A percentile compares a stretch with the other conserved stretches of the same genome.
These are phyloP conservation scores for Golubevia pallescens DNA, from an alignment of 1,284 basidiomycete species.

Conservation along the genomic window DNA sequence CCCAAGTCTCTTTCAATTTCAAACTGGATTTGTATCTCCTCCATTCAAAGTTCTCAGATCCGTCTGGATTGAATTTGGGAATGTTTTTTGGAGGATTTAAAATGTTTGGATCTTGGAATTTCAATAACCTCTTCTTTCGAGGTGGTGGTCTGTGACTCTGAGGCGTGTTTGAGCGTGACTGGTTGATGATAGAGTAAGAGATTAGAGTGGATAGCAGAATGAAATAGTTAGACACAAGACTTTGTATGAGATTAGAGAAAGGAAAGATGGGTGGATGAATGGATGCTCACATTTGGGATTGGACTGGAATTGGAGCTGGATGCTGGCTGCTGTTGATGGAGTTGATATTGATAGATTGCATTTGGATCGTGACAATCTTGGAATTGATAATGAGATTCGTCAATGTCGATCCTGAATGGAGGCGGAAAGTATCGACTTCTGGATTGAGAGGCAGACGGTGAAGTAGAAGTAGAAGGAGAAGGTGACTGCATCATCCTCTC, in stretches of 20 bases:
- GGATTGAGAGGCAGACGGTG: background rate
- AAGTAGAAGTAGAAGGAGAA: no score
- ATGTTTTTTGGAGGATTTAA: background rate
- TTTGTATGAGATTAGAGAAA: background rate
- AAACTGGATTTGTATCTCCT: conserved; percentile 42
- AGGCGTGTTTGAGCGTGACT: no score
- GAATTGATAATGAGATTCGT: background rate
- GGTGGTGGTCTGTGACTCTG: no score
- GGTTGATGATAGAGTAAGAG: no score
- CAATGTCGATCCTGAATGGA: background rate
- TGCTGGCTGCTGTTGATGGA: background rate
- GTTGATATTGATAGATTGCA: background rate
- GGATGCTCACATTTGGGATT: background rate
- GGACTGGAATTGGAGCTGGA: background rate
- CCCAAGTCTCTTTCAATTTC: conserved; percentile 54
- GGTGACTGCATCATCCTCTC: no score
- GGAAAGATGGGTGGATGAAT: background rate
- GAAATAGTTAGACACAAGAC: background rate
- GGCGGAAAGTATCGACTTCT: background rate
- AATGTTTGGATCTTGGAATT: no score
- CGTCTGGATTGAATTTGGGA: conserved; percentile 33
- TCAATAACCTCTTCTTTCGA: no score
- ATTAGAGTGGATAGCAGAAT: no score
- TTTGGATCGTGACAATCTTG: background rate
- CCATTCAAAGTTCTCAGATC: conserved; percentile 43